Percentiles rank a stretch among this genome's conserved stretches.
phyloP scores from a whole-genome alignment of 768 basidiomycete genomes.

The Infundibulicybe gibba region DNA sequence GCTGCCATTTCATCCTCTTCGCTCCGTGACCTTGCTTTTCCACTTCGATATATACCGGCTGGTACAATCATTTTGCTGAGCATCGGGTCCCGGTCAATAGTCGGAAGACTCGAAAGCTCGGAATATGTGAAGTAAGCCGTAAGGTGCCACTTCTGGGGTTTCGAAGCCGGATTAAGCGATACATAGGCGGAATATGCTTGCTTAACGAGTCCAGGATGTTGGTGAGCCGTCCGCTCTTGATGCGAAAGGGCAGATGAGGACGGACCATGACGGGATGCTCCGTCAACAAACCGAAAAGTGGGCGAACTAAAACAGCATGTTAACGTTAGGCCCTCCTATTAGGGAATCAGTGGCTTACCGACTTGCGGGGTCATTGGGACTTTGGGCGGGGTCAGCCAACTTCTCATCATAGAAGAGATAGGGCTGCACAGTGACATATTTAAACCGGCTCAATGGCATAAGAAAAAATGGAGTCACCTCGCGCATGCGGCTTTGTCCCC shows the following conservation, averaged over 20 bases:
- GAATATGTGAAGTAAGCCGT: constrained; percentile 54
- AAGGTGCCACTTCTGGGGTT: constrained; percentile 64
- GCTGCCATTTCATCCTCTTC: constrained; percentile 24
- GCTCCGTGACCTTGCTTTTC: constrained; percentile 37
- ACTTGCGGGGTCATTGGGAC: constrained; percentile 28
- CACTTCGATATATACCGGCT: constrained; percentile 40
- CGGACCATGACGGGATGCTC: constrained; percentile 43
- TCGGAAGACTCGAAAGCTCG: constrained; percentile 43
- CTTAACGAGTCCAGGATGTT: constrained; percentile 58
- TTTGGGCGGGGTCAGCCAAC: constrained; percentile 38
- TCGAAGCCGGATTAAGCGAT: constrained; percentile 34
- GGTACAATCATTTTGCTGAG: constrained; percentile 43
- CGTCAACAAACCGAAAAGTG: constrained; percentile 56
- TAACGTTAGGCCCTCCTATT: background rate
- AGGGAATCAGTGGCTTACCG: constrained; percentile 25
- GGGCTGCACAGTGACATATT: constrained; percentile 33
- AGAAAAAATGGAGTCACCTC: constrained; percentile 32
- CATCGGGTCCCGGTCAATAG: constrained; percentile 40
- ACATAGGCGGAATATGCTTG: constrained; percentile 74
- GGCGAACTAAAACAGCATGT: constrained; percentile 23
- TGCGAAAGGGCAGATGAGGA: constrained; percentile 54
- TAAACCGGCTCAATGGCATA: background rate
- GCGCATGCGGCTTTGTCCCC: constrained; percentile 67
- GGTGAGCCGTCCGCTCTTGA: constrained; percentile 49
- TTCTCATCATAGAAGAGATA: constrained; percentile 71